Evolutionary conservation across 2,329 filamentous ascomycete genomes (phyloP).

Genomic region (Venturia aucupariae): DNA sequence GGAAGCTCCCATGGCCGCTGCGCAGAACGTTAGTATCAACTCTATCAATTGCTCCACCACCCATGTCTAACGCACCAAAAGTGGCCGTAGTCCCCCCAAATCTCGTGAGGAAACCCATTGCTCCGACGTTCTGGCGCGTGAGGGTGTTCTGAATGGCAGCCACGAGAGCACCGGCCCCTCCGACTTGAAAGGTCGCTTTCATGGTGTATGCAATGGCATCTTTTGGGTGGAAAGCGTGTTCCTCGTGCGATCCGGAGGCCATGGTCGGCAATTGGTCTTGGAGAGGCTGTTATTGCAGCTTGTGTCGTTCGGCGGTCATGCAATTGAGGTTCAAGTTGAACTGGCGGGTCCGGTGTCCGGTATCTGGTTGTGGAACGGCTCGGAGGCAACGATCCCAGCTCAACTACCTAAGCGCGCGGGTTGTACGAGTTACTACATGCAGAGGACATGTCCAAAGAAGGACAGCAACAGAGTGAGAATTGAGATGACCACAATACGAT

Average conservation of each 20-base stretch:
- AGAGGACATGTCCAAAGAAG: not conserved
- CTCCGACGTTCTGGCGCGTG: conserved; percentile 70
- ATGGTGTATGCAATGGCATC: conserved; percentile 14
- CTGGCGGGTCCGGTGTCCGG: not conserved
- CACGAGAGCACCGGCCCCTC: conserved; percentile 13
- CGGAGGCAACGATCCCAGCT: not conserved
- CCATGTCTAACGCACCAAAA: conserved; percentile 44
- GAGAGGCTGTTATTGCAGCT: not conserved
- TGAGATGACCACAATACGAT: not conserved
- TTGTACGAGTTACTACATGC: not conserved
- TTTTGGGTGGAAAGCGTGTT: conserved; percentile 14
- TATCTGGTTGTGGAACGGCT: not conserved
- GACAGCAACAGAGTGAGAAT: not conserved
- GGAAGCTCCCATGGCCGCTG: conserved; percentile 63
- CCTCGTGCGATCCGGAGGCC: conserved; percentile 3
- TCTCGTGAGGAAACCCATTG: conserved; percentile 69
- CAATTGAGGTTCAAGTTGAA: not conserved
- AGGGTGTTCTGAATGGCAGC: conserved; percentile 72
- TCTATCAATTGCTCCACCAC: not conserved
- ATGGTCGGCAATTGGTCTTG: not conserved
- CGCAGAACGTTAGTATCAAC: conserved; percentile 18
- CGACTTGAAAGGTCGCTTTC: not conserved
- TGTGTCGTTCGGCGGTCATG: not conserved
- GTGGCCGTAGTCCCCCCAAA: conserved; percentile 64
- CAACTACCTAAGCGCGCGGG: not conserved